A percentile compares a stretch with the other conserved stretches of the same genome.
phyloP scores from a whole-genome alignment of 768 basidiomycete genomes.

The Agaricus sinodeliciosus region DNA sequence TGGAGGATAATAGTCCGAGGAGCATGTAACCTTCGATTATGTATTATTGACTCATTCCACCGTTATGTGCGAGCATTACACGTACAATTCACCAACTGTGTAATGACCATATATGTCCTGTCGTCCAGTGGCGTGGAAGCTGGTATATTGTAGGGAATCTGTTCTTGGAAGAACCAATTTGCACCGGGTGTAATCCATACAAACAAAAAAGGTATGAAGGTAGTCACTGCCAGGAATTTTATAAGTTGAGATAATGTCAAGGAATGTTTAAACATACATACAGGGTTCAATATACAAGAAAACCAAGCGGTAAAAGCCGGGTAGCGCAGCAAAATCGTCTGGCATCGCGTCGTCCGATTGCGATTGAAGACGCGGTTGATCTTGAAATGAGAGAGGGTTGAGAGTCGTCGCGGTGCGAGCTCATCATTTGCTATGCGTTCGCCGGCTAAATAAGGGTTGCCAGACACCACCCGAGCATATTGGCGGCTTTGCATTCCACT shows the following conservation, averaged over 20 bases:
- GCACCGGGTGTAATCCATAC: slow-evolving; percentile 55
- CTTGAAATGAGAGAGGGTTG: slow-evolving; percentile 3
- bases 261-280: slow-evolving; percentile 30
- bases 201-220: slow-evolving; percentile 27
- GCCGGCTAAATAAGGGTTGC: neutral
- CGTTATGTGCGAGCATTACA: neutral
- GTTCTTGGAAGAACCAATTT: slow-evolving; percentile 59
- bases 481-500: neutral
- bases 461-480: too few relatives aligned
- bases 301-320: slow-evolving; percentile 54
- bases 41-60: neutral
- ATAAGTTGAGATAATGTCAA: neutral
- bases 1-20: slow-evolving; percentile 45
- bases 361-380: neutral
- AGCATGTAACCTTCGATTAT: slow-evolving; percentile 11
- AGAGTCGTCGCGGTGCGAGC: neutral
- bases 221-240: slow-evolving; percentile 23
- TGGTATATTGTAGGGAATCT: slow-evolving; percentile 43
- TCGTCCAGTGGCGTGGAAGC: slow-evolving; percentile 31
- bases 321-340: slow-evolving; percentile 45
- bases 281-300: slow-evolving; percentile 66
- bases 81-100: slow-evolving; percentile 55
- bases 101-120: slow-evolving; percentile 53
- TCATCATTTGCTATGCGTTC: neutral
- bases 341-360: slow-evolving; percentile 10